Conservation (phyloP, 148 eudicot genomes). For the Vaccinium vitisidaea region DNA sequence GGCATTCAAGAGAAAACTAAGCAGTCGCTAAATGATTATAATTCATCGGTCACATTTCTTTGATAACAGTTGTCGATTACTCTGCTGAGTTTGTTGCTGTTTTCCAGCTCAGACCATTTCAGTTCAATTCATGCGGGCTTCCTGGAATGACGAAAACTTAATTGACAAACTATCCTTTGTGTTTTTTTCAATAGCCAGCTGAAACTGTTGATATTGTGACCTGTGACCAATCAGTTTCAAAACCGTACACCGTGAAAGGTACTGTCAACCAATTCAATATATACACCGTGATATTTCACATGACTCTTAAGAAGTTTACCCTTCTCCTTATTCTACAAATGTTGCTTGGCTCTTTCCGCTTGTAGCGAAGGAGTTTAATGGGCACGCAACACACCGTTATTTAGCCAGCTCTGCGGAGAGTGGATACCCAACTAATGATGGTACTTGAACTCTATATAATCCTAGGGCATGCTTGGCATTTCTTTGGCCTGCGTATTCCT, state of each 20-base stretch:
- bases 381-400: slow-evolving; percentile 40
- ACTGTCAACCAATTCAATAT: background rate
- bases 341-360: slow-evolving; percentile 9
- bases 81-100: background rate
- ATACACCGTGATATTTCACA: slow-evolving; percentile 11
- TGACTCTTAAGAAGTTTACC: background rate
- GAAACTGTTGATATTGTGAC: slow-evolving; percentile 87
- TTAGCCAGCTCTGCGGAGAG: slow-evolving; percentile 48
- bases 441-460: slow-evolving; percentile 26
- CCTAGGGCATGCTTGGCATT: background rate
- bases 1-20: slow-evolving; percentile 84
- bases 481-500: slow-evolving; percentile 13
- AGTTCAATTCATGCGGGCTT: background rate
- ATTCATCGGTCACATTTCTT: slow-evolving; percentile 49
- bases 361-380: slow-evolving; percentile 49
- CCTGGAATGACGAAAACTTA: background rate
- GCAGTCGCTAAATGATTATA: slow-evolving; percentile 82
- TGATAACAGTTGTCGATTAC: slow-evolving; percentile 1
- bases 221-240: slow-evolving; percentile 74
- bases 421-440: slow-evolving; percentile 47
- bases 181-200: slow-evolving; percentile 37
- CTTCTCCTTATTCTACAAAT: slow-evolving; percentile 1
- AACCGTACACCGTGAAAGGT: slow-evolving; percentile 53
- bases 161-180: slow-evolving; percentile 4
- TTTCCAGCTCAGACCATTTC: background rate